phyloP scores from a whole-genome alignment of 2,329 filamentous ascomycete genomes.

The Botrytis squamosa region DNA sequence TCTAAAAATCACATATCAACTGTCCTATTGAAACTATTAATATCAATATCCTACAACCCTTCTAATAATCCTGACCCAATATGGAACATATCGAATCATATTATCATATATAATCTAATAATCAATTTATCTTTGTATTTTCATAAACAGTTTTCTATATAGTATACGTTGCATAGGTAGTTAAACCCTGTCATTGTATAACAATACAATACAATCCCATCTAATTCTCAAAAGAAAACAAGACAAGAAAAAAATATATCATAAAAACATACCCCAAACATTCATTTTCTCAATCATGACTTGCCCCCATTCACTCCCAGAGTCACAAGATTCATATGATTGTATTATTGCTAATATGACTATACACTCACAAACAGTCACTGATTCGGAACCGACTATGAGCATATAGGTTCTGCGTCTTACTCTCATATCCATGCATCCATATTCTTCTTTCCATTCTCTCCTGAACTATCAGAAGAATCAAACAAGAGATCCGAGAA shows the following conservation, averaged over 20 bases:
- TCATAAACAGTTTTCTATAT: neutral
- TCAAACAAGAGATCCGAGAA: no score
- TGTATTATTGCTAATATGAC: neutral
- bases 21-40: neutral
- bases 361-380: neutral
- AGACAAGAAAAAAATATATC: no score
- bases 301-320: neutral
- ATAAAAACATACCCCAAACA: neutral
- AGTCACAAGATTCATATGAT: neutral
- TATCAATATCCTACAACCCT: neutral
- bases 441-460: neutral
- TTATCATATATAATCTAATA: neutral
- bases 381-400: neutral
- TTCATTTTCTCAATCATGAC: neutral
- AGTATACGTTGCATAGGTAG: no score
- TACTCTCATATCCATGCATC: neutral
- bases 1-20: neutral
- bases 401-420: neutral
- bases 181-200: neutral
- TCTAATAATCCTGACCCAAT: neutral
- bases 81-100: neutral
- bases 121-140: neutral
- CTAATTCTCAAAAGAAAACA: neutral
- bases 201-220: accelerated
- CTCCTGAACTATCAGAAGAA: accelerated